Evolutionary conservation across 2,329 filamentous ascomycete genomes (phyloP).

Genomic region (Beauveria brongniartii): DNA sequence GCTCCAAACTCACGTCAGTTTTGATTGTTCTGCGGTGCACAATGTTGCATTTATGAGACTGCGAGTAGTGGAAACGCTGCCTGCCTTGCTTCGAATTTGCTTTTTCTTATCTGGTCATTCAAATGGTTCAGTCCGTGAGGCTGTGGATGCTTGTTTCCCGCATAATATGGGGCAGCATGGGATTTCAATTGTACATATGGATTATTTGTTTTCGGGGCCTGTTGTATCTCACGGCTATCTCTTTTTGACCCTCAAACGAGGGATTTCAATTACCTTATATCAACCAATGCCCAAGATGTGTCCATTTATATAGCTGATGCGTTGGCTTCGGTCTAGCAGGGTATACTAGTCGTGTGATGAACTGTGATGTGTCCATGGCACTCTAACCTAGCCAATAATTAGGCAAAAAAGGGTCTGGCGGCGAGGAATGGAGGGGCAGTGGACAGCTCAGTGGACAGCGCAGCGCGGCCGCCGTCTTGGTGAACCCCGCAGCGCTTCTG

Average conservation of each 20-base stretch:
- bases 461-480: background rate
- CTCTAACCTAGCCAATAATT: background rate
- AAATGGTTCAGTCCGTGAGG: background rate
- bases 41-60: background rate
- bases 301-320: background rate
- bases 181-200: background rate
- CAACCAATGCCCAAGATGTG: background rate
- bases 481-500: constrained; percentile 2
- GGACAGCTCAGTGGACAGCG: background rate
- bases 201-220: background rate
- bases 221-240: background rate
- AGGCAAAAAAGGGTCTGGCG: background rate
- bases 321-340: background rate
- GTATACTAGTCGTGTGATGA: background rate
- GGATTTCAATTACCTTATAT: background rate
- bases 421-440: constrained; percentile 2
- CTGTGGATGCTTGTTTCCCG: background rate
- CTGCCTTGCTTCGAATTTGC: background rate
- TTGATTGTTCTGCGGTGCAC: no score
- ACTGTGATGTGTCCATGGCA: background rate
- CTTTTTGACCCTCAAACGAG: background rate
- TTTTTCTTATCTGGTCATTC: background rate
- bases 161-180: constrained; percentile 1
- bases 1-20: no score
- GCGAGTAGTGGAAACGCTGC: background rate